Evolutionary conservation across 192 early-diverging fungal species (phyloP).

Genomic region (Entrophospora sp.): DNA sequence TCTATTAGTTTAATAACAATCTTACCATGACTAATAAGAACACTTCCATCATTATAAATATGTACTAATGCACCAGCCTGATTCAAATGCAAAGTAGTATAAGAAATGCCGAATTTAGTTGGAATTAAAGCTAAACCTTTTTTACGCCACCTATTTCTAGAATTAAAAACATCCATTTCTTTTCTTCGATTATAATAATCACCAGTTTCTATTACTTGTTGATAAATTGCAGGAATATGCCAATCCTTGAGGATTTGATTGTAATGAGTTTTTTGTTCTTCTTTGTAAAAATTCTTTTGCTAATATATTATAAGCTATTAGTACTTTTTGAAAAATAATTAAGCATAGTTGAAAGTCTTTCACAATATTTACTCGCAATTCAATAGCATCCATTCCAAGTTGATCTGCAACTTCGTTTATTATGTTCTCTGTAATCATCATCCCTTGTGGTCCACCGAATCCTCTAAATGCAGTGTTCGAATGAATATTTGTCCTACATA

Average conservation of each 20-base stretch:
- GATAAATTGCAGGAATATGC: conserved; percentile 62
- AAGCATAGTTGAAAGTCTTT: not conserved
- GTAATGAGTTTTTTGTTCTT: conserved; percentile 64
- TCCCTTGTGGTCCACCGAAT: conserved; percentile 80
- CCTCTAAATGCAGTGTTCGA: conserved; percentile 85
- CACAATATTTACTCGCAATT: conserved; percentile 32
- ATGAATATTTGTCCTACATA: conserved; percentile 76
- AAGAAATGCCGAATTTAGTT: conserved; percentile 79
- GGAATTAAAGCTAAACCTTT: conserved; percentile 70
- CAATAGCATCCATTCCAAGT: conserved; percentile 51
- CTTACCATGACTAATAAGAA: conserved; percentile 66
- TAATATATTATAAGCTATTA: too few species aligned
- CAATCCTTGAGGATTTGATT: conserved; percentile 59
- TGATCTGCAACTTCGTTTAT: conserved; percentile 71
- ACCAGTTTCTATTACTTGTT: conserved; percentile 48
- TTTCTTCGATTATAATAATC: conserved; percentile 44
- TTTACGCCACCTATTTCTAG: conserved; percentile 63
- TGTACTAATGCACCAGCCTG: conserved; percentile 81
- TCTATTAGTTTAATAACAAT: not conserved
- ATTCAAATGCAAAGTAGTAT: conserved; percentile 65
- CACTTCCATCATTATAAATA: conserved; percentile 77
- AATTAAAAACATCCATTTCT: conserved; percentile 62
- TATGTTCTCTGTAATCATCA: conserved; percentile 70
- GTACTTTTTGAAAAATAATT: not conserved
- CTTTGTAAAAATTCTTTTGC: conserved; percentile 63